phyloP scores from a whole-genome alignment of 352 stramenopile genomes.

The Globisporangium lucens region DNA sequence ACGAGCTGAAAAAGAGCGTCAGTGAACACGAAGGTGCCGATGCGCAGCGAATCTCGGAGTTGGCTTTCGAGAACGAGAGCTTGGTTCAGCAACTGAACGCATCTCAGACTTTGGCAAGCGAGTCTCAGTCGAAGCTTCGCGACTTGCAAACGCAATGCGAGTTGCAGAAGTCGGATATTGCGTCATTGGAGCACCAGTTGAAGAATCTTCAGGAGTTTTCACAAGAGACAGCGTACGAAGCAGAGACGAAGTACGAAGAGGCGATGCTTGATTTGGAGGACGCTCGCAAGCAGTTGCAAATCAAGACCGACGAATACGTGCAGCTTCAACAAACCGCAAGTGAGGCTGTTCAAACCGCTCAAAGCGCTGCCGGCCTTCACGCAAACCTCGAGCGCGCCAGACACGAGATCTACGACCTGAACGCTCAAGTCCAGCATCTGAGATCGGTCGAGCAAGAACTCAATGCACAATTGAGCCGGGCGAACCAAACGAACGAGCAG shows the following conservation, averaged over 20 bases:
- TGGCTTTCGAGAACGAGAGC: conserved; percentile 11
- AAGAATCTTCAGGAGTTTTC: conserved; percentile 63
- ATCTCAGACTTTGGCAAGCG: not conserved
- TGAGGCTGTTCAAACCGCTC: conserved; percentile 13
- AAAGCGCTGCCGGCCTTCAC: conserved; percentile 25
- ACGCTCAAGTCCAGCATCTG: conserved; percentile 35
- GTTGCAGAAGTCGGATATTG: conserved; percentile 25
- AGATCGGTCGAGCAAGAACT: conserved; percentile 36
- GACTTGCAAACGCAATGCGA: conserved; percentile 13
- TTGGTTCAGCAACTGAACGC: conserved; percentile 12
- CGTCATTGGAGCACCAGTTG: conserved; percentile 49
- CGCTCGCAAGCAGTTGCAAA: conserved; percentile 22
- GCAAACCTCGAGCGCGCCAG: conserved; percentile 33
- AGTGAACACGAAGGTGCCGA: conserved; percentile 2
- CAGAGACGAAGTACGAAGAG: conserved; percentile 58
- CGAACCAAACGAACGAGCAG: conserved; percentile 25
- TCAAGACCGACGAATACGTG: conserved; percentile 27
- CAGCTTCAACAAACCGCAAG: conserved; percentile 20
- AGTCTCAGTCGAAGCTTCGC: conserved; percentile 8
- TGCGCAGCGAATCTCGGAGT: conserved; percentile 6
- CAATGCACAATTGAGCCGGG: conserved; percentile 32
- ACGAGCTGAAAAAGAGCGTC: not conserved
- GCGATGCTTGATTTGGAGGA: conserved; percentile 43
- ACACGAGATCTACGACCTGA: conserved; percentile 34
- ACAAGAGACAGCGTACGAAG: conserved; percentile 48